These are phyloP conservation scores for Brassica juncea DNA, from an alignment of 345 rosid species.

Conservation along the genomic window DNA sequence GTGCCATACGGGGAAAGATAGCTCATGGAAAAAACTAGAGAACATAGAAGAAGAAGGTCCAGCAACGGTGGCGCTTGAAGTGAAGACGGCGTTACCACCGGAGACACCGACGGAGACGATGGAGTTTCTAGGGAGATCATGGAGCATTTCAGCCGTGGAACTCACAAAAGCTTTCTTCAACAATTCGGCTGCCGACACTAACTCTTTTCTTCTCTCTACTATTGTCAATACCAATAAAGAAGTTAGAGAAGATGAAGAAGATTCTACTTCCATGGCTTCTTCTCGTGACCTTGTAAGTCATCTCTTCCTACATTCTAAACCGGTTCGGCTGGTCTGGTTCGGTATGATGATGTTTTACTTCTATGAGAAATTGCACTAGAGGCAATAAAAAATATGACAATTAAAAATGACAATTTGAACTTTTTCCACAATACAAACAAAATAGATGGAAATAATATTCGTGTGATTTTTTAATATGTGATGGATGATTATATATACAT, in stretches of 20 bases:
- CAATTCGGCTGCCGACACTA: constrained; percentile 34
- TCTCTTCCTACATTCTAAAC: constrained; percentile 9
- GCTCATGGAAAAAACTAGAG: constrained; percentile 55
- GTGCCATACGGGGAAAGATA: constrained; percentile 33
- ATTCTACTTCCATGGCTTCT: constrained; percentile 44
- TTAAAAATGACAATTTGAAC: background rate
- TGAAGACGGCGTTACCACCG: constrained; percentile 49
- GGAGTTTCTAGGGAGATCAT: constrained; percentile 96
- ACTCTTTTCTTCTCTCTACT: constrained; percentile 42
- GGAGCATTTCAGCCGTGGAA: constrained; percentile 91
- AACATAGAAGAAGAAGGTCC: constrained; percentile 72
- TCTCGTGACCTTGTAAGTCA: constrained; percentile 42
- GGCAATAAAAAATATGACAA: background rate
- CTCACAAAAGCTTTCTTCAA: constrained; percentile 73
- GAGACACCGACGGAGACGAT: constrained; percentile 90
- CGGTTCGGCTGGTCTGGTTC: constrained; percentile 10
- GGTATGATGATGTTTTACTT: background rate
- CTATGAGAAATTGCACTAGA: background rate
- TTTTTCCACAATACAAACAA: background rate
- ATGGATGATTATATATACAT: background rate
- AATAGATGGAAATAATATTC: background rate
- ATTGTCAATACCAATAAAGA: constrained; percentile 38
- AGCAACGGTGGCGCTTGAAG: constrained; percentile 42
- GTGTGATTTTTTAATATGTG: background rate
- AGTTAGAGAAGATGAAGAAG: constrained; percentile 41